These are phyloP conservation scores for Russula vinacea DNA, from an alignment of 768 basidiomycete species.

Conservation along the genomic window DNA sequence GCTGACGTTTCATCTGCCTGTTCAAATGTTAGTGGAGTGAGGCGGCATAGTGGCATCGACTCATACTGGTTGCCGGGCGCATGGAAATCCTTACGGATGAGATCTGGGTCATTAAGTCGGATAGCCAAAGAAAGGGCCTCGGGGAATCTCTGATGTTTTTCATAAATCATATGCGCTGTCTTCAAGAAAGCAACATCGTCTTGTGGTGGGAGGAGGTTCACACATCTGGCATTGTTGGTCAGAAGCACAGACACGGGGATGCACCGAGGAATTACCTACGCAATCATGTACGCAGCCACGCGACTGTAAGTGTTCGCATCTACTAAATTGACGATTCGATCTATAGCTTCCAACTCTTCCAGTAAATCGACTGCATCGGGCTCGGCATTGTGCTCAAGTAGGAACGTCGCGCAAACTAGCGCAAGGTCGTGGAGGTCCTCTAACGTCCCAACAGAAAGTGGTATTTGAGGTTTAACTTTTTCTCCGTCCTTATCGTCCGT, in stretches of 20 bases:
- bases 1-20: slow-evolving; percentile 89
- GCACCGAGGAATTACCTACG: slow-evolving; percentile 46
- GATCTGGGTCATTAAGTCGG: slow-evolving; percentile 71
- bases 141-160: slow-evolving; percentile 81
- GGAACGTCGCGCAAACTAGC: slow-evolving; percentile 81
- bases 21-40: slow-evolving; percentile 3
- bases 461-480: slow-evolving; percentile 33
- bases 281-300: slow-evolving; percentile 95
- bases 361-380: slow-evolving; percentile 96
- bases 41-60: neutral
- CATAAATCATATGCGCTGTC: slow-evolving; percentile 86
- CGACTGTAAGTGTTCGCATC: slow-evolving; percentile 85
- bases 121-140: slow-evolving; percentile 88
- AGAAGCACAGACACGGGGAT: slow-evolving; percentile 6
- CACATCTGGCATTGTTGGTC: slow-evolving; percentile 52
- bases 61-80: slow-evolving; percentile 84
- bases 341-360: slow-evolving; percentile 88
- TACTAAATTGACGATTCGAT: slow-evolving; percentile 69
- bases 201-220: slow-evolving; percentile 85
- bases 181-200: slow-evolving; percentile 88
- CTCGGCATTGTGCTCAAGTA: slow-evolving; percentile 92
- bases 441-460: slow-evolving; percentile 51
- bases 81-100: slow-evolving; percentile 85
- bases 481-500: slow-evolving; percentile 34
- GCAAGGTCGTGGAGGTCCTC: slow-evolving; percentile 77